Evolutionary conservation across 192 early-diverging fungal genomes (phyloP), one percentile per base, ranked within the genome.

Genomic region (Obelidium mucronatum): DNA sequence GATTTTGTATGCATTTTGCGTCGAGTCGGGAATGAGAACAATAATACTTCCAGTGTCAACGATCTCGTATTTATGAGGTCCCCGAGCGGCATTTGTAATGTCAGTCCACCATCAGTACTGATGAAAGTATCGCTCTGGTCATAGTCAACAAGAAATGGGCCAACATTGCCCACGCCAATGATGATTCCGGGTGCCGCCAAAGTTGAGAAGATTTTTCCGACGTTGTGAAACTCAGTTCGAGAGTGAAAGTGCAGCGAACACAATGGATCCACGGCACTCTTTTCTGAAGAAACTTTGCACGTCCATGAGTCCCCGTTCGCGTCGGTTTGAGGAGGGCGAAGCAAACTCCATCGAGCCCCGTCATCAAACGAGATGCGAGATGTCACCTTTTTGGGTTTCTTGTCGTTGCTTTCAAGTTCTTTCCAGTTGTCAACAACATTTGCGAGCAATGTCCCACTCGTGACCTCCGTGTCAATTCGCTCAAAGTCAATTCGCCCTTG

Each of bases 91-190:
- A 40, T 82, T 82, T 28, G 79, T 95, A 95, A 98, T 1, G 87
- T 89, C 3, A 91, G 30, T 19, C 96, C 96, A 55, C 92, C 93
- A 78, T 98, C 95, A 37, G 86, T 82, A 2, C 93, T 95, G 44
- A 98, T 59, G 61, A 95, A 98, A 0, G 94, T 96, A 73, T 96
- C 94, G 70, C 93, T 91, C 31, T 92, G 84, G 34, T 86, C 85
- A 80, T 93, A 95, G 2, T 87, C 83, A 30, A 87, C 55, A 13
- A 97, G 83, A 61, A 90, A 82, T 0, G 82, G 36, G 28, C 96
- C 95, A 13, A 95, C 96, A 67, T 83, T 93, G 26, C 97, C 97
- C 26, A 98, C 94, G 40, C 94, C 97, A 84, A 97, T 78, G n/a
- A 98, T 78, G 13, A 95, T 83, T 56, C 97, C 97, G 5, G 94